These are phyloP conservation scores for Cyberlindnera bimundalis DNA, from an alignment of 805 yeast species.

Conservation along the genomic window DNA sequence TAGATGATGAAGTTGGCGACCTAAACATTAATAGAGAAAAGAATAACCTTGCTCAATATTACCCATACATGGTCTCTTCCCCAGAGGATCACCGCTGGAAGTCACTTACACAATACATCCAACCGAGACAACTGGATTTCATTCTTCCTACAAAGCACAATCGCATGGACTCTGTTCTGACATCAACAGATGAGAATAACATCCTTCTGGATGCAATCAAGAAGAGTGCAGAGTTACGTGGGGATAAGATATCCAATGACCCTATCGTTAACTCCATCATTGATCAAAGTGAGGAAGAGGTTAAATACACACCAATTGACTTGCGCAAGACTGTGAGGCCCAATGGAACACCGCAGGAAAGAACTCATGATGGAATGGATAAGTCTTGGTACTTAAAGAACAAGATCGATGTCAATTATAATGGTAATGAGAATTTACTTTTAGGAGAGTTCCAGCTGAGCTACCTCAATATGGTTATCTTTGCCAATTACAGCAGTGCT, in stretches of 20 bases:
- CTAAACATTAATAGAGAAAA: conserved; percentile 29
- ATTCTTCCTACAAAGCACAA: conserved; percentile 26
- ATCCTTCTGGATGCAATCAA: conserved; percentile 37
- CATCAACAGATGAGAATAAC: conserved; percentile 49
- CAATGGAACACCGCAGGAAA: conserved; percentile 35
- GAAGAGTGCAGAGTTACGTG: conserved; percentile 28
- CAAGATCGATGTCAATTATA: conserved; percentile 27
- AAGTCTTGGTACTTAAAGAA: conserved; percentile 55
- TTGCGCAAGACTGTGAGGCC: conserved; percentile 37
- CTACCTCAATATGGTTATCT: conserved; percentile 44
- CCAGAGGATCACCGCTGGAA: conserved; percentile 35
- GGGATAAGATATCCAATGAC: conserved; percentile 26
- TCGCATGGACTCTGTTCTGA: conserved; percentile 40
- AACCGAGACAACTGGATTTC: conserved; percentile 28
- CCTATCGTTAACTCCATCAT: conserved; percentile 31
- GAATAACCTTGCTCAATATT: conserved; percentile 30
- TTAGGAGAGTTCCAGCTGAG: conserved; percentile 54
- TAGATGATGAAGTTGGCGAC: conserved; percentile 32
- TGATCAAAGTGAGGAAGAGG: conserved; percentile 33
- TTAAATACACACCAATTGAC: conserved; percentile 42
- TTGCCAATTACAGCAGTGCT: conserved; percentile 63
- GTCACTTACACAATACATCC: conserved; percentile 21
- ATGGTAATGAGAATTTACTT: conserved; percentile 29
- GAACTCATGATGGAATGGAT: conserved; percentile 54
- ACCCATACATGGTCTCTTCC: conserved; percentile 39